Percentiles rank a stretch among this genome's conserved stretches.
Conservation (phyloP, 2,329 filamentous ascomycete genomes). For the Pestalotiopsis sp. region DNA sequence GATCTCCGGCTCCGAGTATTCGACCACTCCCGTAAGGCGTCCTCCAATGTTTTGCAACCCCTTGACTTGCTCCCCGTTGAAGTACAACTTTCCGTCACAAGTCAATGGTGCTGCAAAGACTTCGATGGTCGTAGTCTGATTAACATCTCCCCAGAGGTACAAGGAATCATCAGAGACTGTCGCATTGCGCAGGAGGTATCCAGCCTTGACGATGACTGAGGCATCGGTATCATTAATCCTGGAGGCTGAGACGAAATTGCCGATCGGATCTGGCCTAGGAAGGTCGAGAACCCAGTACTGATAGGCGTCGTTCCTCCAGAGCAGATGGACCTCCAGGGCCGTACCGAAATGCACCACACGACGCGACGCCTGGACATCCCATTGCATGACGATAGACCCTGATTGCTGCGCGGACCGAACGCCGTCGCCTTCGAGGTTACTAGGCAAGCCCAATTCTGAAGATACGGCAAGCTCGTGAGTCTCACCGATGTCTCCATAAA, state of each 20-base stretch:
- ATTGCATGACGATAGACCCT: not conserved
- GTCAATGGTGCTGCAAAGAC: not conserved
- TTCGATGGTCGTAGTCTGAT: not conserved
- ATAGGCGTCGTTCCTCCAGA: not conserved
- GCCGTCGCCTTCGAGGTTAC: conserved; percentile 52
- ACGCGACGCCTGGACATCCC: not conserved
- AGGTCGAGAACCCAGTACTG: not conserved
- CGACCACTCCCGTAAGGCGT: not conserved
- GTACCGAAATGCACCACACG: not conserved
- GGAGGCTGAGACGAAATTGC: not conserved
- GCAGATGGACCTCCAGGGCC: not conserved
- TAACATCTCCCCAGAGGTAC: not conserved
- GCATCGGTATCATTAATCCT: not conserved
- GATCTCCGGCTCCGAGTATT: not conserved
- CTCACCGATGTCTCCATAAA: conserved; percentile 1
- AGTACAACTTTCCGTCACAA: not conserved
- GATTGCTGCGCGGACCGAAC: conserved; percentile 31
- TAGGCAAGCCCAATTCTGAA: not conserved
- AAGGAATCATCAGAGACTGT: not conserved
- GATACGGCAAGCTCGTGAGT: not conserved
- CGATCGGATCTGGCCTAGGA: not conserved
- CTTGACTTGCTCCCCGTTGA: not conserved
- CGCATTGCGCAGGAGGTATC: conserved; percentile 8
- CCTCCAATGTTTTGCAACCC: not conserved
- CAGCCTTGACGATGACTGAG: conserved; percentile 6